Conservation (phyloP, 208 protist species). For the Kentomonas sorsogonicus region DNA sequence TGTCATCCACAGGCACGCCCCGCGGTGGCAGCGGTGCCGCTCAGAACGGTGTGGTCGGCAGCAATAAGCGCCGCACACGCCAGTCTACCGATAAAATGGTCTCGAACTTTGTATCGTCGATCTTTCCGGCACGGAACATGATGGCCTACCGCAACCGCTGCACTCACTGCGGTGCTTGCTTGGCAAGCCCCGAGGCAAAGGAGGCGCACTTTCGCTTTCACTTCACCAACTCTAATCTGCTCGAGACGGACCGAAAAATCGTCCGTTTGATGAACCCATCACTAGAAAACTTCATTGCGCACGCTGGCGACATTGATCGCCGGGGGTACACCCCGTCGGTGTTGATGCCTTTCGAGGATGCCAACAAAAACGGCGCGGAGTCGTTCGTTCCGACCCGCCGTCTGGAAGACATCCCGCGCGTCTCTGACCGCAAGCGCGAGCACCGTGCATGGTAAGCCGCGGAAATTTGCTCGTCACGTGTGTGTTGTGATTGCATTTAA, state of each 20-base stretch:
- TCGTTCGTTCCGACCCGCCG: no score
- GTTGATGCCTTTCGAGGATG: no score
- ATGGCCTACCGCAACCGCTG: conserved; percentile 26
- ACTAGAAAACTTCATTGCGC: conserved; percentile 41
- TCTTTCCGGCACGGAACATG: conserved; percentile 41
- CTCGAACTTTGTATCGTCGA: conserved; percentile 50
- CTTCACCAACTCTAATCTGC: conserved; percentile 58
- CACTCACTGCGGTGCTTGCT: conserved; percentile 53
- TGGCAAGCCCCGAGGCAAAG: conserved; percentile 43
- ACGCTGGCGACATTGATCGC: conserved; percentile 24
- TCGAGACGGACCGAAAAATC: conserved; percentile 50
- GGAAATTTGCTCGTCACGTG: no score
- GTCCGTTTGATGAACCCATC: conserved; percentile 68
- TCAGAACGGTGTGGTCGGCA: conserved; percentile 14
- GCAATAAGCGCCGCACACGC: conserved; percentile 13
- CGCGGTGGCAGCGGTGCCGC: no score
- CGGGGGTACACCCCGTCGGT: no score
- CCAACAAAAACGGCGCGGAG: no score
- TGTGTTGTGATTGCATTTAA: no score
- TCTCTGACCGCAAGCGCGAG: no score
- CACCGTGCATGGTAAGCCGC: no score
- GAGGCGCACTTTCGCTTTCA: conserved; percentile 73
- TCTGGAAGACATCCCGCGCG: no score
- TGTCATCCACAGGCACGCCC: no score
- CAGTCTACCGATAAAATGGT: conserved; percentile 43